Percentiles rank a stretch among this genome's conserved stretches.
Evolutionary conservation across 495 filamentous ascomycete genomes (phyloP).

Genomic region (Tuber aestivum): DNA sequence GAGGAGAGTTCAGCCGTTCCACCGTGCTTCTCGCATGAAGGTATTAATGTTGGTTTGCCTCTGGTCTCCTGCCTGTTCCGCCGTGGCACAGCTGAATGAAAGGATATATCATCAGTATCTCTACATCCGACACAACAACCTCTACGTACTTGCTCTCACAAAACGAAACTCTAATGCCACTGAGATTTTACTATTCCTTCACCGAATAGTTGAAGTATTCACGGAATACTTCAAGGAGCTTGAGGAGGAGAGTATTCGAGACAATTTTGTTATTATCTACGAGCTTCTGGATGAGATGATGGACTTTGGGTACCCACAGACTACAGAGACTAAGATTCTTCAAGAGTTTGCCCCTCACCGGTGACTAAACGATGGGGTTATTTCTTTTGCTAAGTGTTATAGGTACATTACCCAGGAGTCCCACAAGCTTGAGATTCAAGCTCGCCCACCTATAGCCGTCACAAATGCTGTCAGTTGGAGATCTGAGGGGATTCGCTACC

Average conservation of each 20-base stretch:
- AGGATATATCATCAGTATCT: conserved; percentile 66
- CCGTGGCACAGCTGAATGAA: conserved; percentile 9
- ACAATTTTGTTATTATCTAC: conserved; percentile 99
- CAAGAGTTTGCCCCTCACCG: conserved; percentile 59
- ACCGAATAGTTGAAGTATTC: conserved; percentile 97
- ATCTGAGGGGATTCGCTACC: conserved; percentile 95
- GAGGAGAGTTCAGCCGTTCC: conserved; percentile 97
- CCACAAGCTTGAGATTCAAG: conserved; percentile 96
- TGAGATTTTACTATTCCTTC: conserved; percentile 95
- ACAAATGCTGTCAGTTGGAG: conserved; percentile 98
- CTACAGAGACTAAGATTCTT: conserved; percentile 96
- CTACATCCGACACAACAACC: conserved; percentile 99
- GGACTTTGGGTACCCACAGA: conserved; percentile 99
- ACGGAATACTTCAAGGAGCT: conserved; percentile 99
- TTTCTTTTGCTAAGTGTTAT: background rate
- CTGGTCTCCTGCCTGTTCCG: conserved; percentile 8
- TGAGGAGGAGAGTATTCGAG: conserved; percentile 97
- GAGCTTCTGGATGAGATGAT: conserved; percentile 99
- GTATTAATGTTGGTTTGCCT: conserved; percentile 73
- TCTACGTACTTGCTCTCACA: conserved; percentile 95
- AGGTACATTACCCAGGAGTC: conserved; percentile 99
- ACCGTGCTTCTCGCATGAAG: conserved; percentile 97
- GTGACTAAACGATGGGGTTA: background rate
- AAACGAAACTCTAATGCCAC: conserved; percentile 99
- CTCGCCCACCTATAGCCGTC: conserved; percentile 97